Conservation (phyloP, 2,329 filamentous ascomycete species). For the Penicillium sp. region DNA sequence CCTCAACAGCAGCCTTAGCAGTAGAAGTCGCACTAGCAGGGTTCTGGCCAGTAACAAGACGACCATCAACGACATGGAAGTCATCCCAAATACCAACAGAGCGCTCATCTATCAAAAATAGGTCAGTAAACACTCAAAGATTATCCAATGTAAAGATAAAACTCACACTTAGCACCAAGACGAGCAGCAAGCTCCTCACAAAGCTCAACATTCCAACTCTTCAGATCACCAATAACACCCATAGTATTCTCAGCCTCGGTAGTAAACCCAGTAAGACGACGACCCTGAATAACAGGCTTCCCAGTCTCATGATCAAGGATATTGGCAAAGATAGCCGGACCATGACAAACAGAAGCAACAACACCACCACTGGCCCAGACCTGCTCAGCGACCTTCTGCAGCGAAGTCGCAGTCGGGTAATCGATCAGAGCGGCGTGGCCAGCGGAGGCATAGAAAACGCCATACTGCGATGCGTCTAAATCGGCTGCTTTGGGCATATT, state of each 20-base stretch:
- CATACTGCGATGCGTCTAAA: constrained; percentile 32
- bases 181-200: constrained; percentile 36
- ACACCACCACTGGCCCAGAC: constrained; percentile 45
- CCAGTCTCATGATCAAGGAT: constrained; percentile 34
- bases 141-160: background rate
- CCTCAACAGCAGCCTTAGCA: constrained; percentile 39
- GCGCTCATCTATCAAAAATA: constrained; percentile 19
- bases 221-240: constrained; percentile 33
- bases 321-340: constrained; percentile 40
- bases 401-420: constrained; percentile 43
- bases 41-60: constrained; percentile 45
- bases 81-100: constrained; percentile 30
- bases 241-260: constrained; percentile 39
- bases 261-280: constrained; percentile 43
- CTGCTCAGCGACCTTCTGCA: constrained; percentile 44
- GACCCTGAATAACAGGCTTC: constrained; percentile 40
- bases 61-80: constrained; percentile 36
- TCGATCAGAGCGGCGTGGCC: constrained; percentile 47
- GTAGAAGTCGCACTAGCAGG: constrained; percentile 43
- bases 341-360: constrained; percentile 45
- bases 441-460: constrained; percentile 17
- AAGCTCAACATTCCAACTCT: constrained; percentile 31
- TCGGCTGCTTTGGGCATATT: constrained; percentile 40
- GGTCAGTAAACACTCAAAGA: constrained; percentile 2
- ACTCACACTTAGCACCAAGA: constrained; percentile 35